Evolutionary conservation across 225 moss, liverwort and hornwort species (phyloP).

Genomic region (Thuidium tamariscinum): DNA sequence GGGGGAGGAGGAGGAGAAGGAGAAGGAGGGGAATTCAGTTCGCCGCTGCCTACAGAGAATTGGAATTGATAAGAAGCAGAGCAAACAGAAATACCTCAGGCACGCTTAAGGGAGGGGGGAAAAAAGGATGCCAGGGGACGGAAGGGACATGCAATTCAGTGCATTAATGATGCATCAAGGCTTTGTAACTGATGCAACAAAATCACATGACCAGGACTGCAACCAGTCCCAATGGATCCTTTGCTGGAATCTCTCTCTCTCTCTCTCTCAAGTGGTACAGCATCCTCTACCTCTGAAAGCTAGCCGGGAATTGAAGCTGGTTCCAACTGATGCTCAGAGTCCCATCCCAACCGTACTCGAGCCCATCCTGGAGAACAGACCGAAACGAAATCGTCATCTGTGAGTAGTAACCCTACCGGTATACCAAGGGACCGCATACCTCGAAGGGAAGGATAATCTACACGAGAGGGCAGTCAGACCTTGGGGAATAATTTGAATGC

Average conservation of each 20-base stretch:
- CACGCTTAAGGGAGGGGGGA: not conserved
- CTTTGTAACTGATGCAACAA: slow-evolving; percentile 25
- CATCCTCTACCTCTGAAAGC: slow-evolving; percentile 17
- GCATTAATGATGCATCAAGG: slow-evolving; percentile 36
- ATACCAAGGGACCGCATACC: not conserved
- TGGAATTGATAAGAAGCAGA: not conserved
- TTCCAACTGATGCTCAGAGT: slow-evolving; percentile 6
- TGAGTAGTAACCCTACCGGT: not conserved
- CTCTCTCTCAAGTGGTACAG: not conserved
- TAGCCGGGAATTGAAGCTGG: not conserved
- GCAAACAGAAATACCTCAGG: not conserved
- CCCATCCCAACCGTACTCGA: slow-evolving; percentile 12
- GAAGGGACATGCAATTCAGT: slow-evolving; percentile 21
- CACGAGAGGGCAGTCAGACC: slow-evolving; percentile 4
- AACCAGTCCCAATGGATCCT: slow-evolving; percentile 15
- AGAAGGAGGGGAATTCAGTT: not conserved
- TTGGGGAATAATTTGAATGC: slow-evolving; percentile 4
- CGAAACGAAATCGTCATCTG: slow-evolving; percentile 13
- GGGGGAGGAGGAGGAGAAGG: not conserved
- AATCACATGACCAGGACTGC: slow-evolving; percentile 42
- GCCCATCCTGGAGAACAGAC: slow-evolving; percentile 10
- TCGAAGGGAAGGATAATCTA: slow-evolving; percentile 6
- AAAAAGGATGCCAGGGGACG: not conserved
- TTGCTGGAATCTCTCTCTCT: not conserved
- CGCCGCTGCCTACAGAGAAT: not conserved